phyloP scores from a whole-genome alignment of 148 eudicot genomes.

The Rhododendron kiyosumense region DNA sequence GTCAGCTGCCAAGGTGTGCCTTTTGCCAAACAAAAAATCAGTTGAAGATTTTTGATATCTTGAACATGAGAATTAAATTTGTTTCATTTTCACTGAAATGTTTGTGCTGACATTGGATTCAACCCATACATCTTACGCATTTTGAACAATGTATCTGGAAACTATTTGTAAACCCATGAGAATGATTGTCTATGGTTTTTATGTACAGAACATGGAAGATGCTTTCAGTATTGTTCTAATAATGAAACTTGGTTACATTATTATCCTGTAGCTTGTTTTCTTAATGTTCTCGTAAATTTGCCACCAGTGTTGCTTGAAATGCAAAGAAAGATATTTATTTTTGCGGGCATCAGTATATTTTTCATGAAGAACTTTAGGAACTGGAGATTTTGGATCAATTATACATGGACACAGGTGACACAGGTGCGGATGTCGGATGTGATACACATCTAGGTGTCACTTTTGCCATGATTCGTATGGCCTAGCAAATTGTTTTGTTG shows the following conservation, averaged over 20 bases:
- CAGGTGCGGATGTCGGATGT: no score
- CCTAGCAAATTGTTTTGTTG: no score
- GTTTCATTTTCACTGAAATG: no score
- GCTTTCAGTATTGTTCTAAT: neutral
- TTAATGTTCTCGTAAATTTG: no score
- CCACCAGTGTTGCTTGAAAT: neutral
- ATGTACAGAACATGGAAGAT: neutral
- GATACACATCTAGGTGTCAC: no score
- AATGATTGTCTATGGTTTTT: no score
- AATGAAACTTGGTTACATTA: neutral
- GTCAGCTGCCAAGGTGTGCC: neutral
- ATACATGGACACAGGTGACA: no score
- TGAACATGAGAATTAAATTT: neutral
- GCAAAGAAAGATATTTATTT: no score
- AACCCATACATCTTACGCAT: neutral
- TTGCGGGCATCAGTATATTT: no score
- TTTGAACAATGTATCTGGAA: neutral
- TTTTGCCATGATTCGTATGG: no score
- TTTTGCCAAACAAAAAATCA: neutral
- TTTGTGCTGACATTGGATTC: neutral
- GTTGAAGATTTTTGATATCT: neutral
- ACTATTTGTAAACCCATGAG: neutral
- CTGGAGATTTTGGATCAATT: no score
- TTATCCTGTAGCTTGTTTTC: neutral
- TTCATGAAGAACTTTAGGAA: no score